These are phyloP conservation scores for Candida broadrunensis DNA, from an alignment of 805 yeast genomes.

Conservation along the genomic window DNA sequence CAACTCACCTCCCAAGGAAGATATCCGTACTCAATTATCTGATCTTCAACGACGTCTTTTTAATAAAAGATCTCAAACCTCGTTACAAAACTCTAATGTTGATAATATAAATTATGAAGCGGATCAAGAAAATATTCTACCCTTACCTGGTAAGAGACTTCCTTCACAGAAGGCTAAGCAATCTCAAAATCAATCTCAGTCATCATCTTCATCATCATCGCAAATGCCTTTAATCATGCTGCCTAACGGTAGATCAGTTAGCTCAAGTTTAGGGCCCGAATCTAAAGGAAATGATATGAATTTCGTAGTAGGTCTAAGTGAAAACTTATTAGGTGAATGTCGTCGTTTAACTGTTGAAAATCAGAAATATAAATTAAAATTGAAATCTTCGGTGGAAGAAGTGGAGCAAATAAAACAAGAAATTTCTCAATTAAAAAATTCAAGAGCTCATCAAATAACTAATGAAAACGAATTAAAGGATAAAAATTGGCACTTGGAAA, in stretches of 20 bases:
- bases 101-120: conserved; percentile 4
- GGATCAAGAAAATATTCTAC: conserved; percentile 15
- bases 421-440: conserved; percentile 30
- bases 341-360: conserved; percentile 68
- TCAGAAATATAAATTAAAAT: conserved; percentile 40
- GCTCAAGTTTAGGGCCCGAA: conserved; percentile 38
- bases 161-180: background rate
- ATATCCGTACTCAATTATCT: conserved; percentile 37
- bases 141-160: conserved; percentile 2
- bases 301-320: conserved; percentile 72
- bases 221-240: conserved; percentile 2
- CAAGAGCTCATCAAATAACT: conserved; percentile 28
- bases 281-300: conserved; percentile 60
- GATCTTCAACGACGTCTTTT: conserved; percentile 36
- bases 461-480: conserved; percentile 54
- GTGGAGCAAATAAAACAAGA: conserved; percentile 36
- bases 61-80: conserved; percentile 13
- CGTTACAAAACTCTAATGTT: conserved; percentile 7
- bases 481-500: conserved; percentile 63
- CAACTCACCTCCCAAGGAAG: conserved; percentile 9
- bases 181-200: background rate
- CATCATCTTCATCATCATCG: conserved; percentile 2
- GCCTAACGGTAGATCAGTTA: conserved; percentile 9
- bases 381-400: conserved; percentile 44
- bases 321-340: conserved; percentile 66